Evolutionary conservation across 495 filamentous ascomycete genomes (phyloP), one percentile per base, ranked within the genome.

Genomic region (Daldinia concentrica): DNA sequence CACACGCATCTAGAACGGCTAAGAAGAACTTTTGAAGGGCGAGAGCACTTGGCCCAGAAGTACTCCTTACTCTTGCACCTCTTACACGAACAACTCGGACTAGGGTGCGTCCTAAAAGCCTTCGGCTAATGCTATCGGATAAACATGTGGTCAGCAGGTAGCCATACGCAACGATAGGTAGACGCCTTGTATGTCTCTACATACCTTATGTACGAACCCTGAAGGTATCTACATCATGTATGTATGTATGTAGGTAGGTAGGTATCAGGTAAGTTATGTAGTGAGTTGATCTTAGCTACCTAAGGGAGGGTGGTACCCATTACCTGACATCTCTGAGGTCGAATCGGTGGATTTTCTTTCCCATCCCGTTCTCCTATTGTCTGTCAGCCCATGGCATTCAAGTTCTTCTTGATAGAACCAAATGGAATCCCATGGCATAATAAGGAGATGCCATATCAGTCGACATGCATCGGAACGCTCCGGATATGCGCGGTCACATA

Each of bases 401-500:
- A 9, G 17, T 15, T 55, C 24, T 58, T 39, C 36, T 45, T 36
- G 7, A 58, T 29, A 9, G 37, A 62, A 61, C 27, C 41, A 43
- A 32, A 59, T 66, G n/a, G 43, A 41, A 48, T 7, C 41, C n/a
- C 4, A 39, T 11, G 36, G 27, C 37, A 45, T 66, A 34, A 2
- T 54, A 57, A 12, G 39, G 12, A 30, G 4, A 17, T 58, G 48
- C 52, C 62, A 61, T 64, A 58, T 69, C 62, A 73, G 50, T 57
- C 19, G 52, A 32, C n/a, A 27, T 62, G 66, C 71, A 69, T 62
- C 66, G 71, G 66, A 58, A 34, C 26, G 26, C 51, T 29, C 60
- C 66, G 71, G 66, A 45, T 62, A 69, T 68, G 65, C 61, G 62
- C 52, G 29, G 15, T 45, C 48, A 36, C 29, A 43, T 51, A 65